A percentile compares a stretch with the other conserved stretches of the same genome.
These are phyloP conservation scores for Aspergillus sp. DNA, from an alignment of 2,329 filamentous ascomycete genomes.

Conservation along the genomic window DNA sequence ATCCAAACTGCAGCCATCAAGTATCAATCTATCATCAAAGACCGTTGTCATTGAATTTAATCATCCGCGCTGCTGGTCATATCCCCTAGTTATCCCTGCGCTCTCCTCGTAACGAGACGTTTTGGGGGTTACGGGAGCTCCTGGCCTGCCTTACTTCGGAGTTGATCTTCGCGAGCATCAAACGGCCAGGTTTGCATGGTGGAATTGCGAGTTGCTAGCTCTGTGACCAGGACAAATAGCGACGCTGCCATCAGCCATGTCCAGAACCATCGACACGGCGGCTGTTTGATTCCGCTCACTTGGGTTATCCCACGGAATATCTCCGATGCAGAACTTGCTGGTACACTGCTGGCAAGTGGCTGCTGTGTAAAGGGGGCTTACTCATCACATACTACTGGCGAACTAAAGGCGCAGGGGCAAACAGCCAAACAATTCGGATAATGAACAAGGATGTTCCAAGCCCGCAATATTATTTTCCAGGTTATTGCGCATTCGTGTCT, in stretches of 20 bases:
- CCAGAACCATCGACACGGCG: background rate
- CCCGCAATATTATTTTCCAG: constrained; percentile 1
- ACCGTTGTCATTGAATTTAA: background rate
- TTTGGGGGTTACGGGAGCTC: background rate
- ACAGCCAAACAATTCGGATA: constrained; percentile 4
- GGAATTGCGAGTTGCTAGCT: background rate
- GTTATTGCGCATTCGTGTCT: constrained; percentile 8
- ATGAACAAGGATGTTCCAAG: constrained; percentile 15
- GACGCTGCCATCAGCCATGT: background rate
- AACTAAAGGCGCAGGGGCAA: constrained; percentile 14
- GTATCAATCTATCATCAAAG: background rate
- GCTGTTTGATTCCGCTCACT: background rate
- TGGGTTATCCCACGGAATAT: background rate
- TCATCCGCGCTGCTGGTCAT: background rate
- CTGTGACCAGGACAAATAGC: background rate
- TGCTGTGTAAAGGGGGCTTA: constrained; percentile 2
- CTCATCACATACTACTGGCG: constrained; percentile 3
- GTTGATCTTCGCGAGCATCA: background rate
- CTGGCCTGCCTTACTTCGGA: constrained; percentile 1
- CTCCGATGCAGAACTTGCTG: background rate
- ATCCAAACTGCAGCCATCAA: background rate
- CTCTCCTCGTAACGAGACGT: background rate
- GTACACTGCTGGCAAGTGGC: background rate
- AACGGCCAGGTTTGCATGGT: background rate
- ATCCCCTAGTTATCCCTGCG: background rate